Base-by-base conservation (phyloP, 208 protist genomes). In the Angomonas desouzai region DNA sequence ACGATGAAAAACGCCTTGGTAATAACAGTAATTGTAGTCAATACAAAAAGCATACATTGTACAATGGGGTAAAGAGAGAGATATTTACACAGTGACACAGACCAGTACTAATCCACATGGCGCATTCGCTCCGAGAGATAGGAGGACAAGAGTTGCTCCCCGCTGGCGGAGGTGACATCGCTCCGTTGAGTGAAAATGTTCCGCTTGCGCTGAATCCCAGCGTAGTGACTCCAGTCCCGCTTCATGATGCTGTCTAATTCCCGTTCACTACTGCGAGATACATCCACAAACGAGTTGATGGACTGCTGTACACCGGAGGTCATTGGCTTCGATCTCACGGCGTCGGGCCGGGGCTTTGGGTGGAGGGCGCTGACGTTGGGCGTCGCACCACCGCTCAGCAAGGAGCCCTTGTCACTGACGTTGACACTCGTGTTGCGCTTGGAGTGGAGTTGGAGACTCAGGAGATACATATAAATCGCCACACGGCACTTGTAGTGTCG, bases 401-500 rank as follows among this genome's bases (percentile, higher is more conserved):
- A 47, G 27, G 18, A 23, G 36, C 36, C 36, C 13, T 40, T 40
- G n/a, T n/a, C n/a, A 40, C 36, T 40, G 9, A 13, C 9, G 11
- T 2, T 6, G 10, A 28, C 3, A 38, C 28, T 33, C 33, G 28
- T 57, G 25, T 65, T 36, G 27, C 9, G 13, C 25, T 43, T 18
- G 45, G 22, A 29, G 13, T 77, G 66, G 49, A 75, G 64, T 40
- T 70, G 69, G 10, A 43, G 62, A 32, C 55, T 66, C 65, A 78
- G 70, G 62, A 64, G 66, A 11, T 57, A 71, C 51, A 94, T 85
- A 63, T 70, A 74, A 40, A 68, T 75, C 10, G 48, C 32, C 16
- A 94, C 30, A 0, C 79, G 76, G 0, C 36, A 67, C 9, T 67
- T 45, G 65, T 85, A 85, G n/a, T 71, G 77, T 2, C 83, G 72